Evolutionary conservation across 768 basidiomycete genomes (phyloP), one percentile per base, ranked within the genome.

Genomic region (Phanerodontia chrysosporium): DNA sequence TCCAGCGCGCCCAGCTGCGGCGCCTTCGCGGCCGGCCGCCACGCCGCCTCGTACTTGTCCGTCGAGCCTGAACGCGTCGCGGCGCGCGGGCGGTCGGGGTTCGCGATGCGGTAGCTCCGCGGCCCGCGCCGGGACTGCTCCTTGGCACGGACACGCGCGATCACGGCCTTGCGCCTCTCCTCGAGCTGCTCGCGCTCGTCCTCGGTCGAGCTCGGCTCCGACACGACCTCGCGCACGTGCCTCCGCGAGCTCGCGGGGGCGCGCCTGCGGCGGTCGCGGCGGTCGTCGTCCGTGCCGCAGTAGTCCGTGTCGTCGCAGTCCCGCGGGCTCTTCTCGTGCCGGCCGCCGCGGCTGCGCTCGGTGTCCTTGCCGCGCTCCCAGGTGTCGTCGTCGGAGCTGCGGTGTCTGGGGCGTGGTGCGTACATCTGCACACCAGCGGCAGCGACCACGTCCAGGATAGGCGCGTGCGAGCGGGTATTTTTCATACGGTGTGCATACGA

Each of bases 401-500:
- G 18, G 32, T 18, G 16, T 56, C 27, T 62, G 44, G 30, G 46
- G 44, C 59, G 46, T 29, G 25, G 42, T 24, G 45, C 45, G 49
- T 51, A 60, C 51, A 64, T 45, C 32, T 60, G 61, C 27, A 79
- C 70, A 1, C 86, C 85, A 0, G 90, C 87, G 3, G 83, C 82
- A 35, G 78, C 74, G 39, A 94, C 80, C 18, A 93, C 83, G 30
- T 82, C 82, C 51, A 76, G 69, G 53, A 96, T 86, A 1, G 90
- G 84, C 0, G 85, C 84, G 64, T 97, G 94, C 3, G 82, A 83
- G 45, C 85, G 81, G 1, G 90, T 78, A 14, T 75, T 84, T 48
- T 81, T 85, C 94, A 97, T 97, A 6, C 93, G 85, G 73, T 95
- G 92, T 0, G 90, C 88, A 67, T 82, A 96, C 7, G 80, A 73